A percentile compares a stretch with the other conserved stretches of the same genome.
Conservation (phyloP, 805 yeast genomes). For the Naumovozyma castellii region DNA sequence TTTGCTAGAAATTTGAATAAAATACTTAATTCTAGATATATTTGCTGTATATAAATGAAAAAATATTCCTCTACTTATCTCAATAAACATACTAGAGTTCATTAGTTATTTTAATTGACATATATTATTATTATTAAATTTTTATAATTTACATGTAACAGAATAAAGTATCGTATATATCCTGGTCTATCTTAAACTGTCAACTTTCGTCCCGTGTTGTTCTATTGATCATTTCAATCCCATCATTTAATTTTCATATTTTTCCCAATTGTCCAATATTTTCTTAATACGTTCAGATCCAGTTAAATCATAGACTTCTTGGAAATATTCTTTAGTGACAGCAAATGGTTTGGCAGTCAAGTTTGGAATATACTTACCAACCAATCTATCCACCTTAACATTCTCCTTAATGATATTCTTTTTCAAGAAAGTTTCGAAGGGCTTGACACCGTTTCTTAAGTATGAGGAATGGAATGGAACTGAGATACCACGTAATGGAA, state of each 20-base stretch:
- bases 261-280: conserved; percentile 92
- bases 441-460: conserved; percentile 96
- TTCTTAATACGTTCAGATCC: conserved; percentile 83
- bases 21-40: too few relatives aligned
- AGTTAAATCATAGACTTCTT: conserved; percentile 89
- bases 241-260: conserved; percentile 37
- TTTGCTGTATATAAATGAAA: too few relatives aligned
- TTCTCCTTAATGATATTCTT: conserved; percentile 94
- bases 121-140: neutral
- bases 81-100: too few relatives aligned
- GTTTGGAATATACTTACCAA: conserved; percentile 95
- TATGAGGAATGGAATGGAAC: conserved; percentile 99
- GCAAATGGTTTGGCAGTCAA: conserved; percentile 96
- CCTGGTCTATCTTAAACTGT: neutral
- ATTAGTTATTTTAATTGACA: neutral
- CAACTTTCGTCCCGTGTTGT: neutral
- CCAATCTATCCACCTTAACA: conserved; percentile 86
- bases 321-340: conserved; percentile 92
- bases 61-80: too few relatives aligned
- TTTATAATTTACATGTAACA: conserved; percentile 1
- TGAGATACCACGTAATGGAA: conserved; percentile 97
- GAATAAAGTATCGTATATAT: neutral
- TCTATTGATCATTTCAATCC: neutral
- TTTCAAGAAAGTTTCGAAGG: conserved; percentile 93
- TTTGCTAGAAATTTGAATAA: too few relatives aligned